These are phyloP conservation scores for Scalesia atractyloides DNA, from an alignment of 129 eudicot genomes.

Conservation along the genomic window DNA sequence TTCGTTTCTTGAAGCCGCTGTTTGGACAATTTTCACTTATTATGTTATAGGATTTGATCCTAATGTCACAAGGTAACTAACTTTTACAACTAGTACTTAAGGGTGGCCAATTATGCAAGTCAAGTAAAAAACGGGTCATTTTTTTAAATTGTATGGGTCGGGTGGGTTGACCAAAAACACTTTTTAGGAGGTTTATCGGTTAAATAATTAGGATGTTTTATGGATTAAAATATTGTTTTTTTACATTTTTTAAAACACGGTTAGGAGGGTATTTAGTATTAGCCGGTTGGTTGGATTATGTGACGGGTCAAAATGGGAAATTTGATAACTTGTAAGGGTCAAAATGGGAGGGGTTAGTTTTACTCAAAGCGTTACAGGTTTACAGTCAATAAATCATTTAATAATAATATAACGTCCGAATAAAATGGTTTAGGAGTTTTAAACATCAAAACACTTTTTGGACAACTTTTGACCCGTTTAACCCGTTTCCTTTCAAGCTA, in stretches of 20 bases:
- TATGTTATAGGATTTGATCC: conserved; percentile 83
- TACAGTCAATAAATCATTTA: no score
- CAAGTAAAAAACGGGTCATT: not conserved
- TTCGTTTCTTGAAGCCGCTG: conserved; percentile 56
- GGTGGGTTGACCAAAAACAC: not conserved
- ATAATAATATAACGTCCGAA: no score
- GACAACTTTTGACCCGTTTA: not conserved
- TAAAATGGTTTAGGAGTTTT: not conserved
- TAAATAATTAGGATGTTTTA: not conserved
- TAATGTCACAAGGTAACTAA: conserved; percentile 56
- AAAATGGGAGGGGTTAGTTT: not conserved
- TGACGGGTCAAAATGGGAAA: not conserved
- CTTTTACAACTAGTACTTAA: not conserved
- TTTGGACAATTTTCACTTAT: conserved; percentile 61
- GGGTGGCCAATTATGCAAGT: not conserved
- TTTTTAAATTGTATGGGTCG: no score
- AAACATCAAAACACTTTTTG: not conserved
- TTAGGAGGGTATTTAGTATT: no score
- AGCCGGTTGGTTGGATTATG: not conserved
- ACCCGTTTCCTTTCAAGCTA: not conserved
- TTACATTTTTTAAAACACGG: not conserved
- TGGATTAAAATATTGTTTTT: not conserved
- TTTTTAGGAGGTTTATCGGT: not conserved
- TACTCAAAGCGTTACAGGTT: no score
- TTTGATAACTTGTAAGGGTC: not conserved